Base-by-base conservation (phyloP, 768 basidiomycete genomes). In the Cystoderma amianthinum region DNA sequence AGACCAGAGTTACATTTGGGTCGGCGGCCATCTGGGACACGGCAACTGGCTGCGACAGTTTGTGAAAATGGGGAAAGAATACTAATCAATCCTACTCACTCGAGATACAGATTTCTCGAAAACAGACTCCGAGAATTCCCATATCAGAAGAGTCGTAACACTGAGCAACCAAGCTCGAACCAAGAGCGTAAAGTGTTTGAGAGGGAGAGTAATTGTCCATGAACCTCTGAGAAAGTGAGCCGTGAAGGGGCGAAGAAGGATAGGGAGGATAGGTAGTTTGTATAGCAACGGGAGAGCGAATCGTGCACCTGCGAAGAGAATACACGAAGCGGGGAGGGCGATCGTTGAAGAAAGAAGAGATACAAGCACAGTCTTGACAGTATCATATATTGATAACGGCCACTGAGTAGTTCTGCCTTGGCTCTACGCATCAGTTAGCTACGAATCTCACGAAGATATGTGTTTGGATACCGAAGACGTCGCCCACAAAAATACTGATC, bases 61-160 rank as follows among this genome's bases (percentile, higher is more conserved):
- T 32, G 20, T 17, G 32, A 10, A 25, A 12, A 9, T 36, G 30
- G 54, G 6, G 44, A 33, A 17, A 19, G n/a, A 24, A 9, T 36
- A 9, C 7, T 18, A 36, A n/a, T 15, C 13, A 35, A 42, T 19
- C 7, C 10, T 23, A 47, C 64, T 12, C 42, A 82, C 83, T 65
- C 81, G 74, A 1, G 77, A 64, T 38, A 82, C 65, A 25, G 70
- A 71, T 6, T 64, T 58, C 16, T 83, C 80, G 44, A 88, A 87
- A 3, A 85, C 45, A 1, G 59, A 62, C 28, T 80, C 78, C 0
- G 80, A 60, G 5, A 73, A 65, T 54, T 87, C 85, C 87, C 85
- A 87, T 11, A 64, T 64, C 5, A 65, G 58, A 2, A 76, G 48
- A 2, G 77, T 85, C 5, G 66, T 64, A 22, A 76, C 50, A 1